phyloP scores from a whole-genome alignment of 768 basidiomycete genomes.

The Amanita pallidorosea region DNA sequence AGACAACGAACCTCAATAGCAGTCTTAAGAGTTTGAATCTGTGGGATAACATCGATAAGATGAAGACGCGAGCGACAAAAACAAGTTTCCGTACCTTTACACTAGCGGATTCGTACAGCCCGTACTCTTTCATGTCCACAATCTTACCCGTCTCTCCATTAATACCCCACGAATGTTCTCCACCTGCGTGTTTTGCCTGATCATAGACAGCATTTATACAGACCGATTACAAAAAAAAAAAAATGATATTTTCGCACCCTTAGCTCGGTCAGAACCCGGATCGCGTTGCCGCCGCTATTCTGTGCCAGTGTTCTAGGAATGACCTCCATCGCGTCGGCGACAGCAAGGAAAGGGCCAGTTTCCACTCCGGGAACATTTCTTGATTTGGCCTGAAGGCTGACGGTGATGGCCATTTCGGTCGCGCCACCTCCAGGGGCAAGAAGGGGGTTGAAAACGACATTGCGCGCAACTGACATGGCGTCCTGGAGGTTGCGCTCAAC shows the following conservation, averaged over 20 bases:
- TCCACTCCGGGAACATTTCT: slow-evolving; percentile 79
- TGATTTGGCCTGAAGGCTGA: slow-evolving; percentile 69
- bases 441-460: slow-evolving; percentile 90
- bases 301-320: slow-evolving; percentile 93
- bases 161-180: slow-evolving; percentile 87
- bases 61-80: neutral
- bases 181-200: slow-evolving; percentile 91
- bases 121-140: slow-evolving; percentile 91
- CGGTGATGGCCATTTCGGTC: slow-evolving; percentile 95
- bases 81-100: slow-evolving; percentile 55
- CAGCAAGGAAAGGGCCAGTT: slow-evolving; percentile 84
- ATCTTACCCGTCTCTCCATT: slow-evolving; percentile 95
- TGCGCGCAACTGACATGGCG: slow-evolving; percentile 95
- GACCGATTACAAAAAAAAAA: slow-evolving; percentile 5
- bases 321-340: slow-evolving; percentile 95
- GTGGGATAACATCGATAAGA: neutral
- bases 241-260: slow-evolving; percentile 42
- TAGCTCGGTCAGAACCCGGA: slow-evolving; percentile 85
- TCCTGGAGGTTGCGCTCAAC: slow-evolving; percentile 97
- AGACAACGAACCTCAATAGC: slow-evolving; percentile 57
- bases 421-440: slow-evolving; percentile 96
- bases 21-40: slow-evolving; percentile 95
- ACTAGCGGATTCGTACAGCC: slow-evolving; percentile 89
- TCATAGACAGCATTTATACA: slow-evolving; percentile 4
- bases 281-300: slow-evolving; percentile 92